Percentiles rank a stretch among this genome's conserved stretches.
Evolutionary conservation across 768 basidiomycete genomes (phyloP).

Genomic region (Rhizopogon salebrosus): DNA sequence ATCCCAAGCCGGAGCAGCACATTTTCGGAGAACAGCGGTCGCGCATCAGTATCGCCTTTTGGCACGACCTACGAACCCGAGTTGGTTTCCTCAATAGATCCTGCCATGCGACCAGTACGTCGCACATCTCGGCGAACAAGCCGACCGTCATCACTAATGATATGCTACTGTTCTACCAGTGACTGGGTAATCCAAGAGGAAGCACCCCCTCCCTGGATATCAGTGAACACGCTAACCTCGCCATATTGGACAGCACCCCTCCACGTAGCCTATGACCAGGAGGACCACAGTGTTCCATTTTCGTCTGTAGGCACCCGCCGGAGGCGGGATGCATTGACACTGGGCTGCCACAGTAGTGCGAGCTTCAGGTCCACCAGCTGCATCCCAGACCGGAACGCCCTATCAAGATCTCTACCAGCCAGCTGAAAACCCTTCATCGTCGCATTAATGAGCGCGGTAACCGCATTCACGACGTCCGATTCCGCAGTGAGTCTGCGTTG

Average conservation of each 20-base stretch:
- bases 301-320: constrained; percentile 3
- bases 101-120: background rate
- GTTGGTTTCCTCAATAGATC: no score
- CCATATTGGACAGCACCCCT: constrained; percentile 10
- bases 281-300: constrained; percentile 8
- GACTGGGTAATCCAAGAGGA: background rate
- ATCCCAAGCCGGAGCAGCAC: constrained; percentile 8
- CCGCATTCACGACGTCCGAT: background rate
- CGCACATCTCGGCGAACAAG: constrained; percentile 12
- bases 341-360: constrained; percentile 18
- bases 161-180: constrained; percentile 11
- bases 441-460: background rate
- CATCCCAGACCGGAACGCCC: background rate
- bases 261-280: constrained; percentile 24
- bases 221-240: background rate
- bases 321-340: constrained; percentile 1
- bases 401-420: background rate
- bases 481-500: background rate
- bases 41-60: background rate
- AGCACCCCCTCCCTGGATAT: no score
- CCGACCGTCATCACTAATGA: constrained; percentile 9
- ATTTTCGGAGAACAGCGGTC: background rate
- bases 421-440: background rate
- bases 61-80: background rate
- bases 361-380: constrained; percentile 7